Evolutionary conservation across 176 grass and related monocot genomes (phyloP), one percentile per base, ranked within the genome.

Genomic region (Raddia distichophylla): DNA sequence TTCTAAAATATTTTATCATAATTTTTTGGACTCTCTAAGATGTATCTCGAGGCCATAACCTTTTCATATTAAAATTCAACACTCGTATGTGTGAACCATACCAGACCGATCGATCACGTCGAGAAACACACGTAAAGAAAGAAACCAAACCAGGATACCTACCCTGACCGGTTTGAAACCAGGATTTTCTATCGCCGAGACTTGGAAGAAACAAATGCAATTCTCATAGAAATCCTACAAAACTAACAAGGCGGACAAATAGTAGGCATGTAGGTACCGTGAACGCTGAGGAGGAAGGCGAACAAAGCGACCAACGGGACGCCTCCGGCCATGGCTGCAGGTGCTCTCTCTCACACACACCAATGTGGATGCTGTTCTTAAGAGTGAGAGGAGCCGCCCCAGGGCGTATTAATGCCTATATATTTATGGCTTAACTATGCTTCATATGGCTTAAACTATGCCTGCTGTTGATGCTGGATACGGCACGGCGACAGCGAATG

Each of bases 281-380:
- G 40, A 12, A 42, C 13, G 35, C 50, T 18, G 18, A 83, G 37
- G 20, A 75, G 60, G 51, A 75, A 45, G 61, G 49, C 50, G 42
- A 65, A 18, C 1, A 83, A 65, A 48, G 48, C 48, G 18, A 75
- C 53, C 35, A 46, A 14, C 40, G 9, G 14, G 15, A 47, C 70
- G 44, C 34, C 70, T 74, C 70, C 13, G 8, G 37, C 81, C 70
- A 83, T 83, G 71, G 49, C 49, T 64, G 22, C 46, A 15, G 48
- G 44, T 0, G 54, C 7, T 2, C 49, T 13, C 76, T 54, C 3
- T 15, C 7, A 3, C n/a, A 10, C 9, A 1, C 8, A 58, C 56
- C 8, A 60, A 60, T 22, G 22, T 60, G 57, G 7, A 10, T 16
- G n/a, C 10, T 27, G n/a, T 46, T 18, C 15, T 49, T 51, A 10